Conservation (phyloP, 2,329 filamentous ascomycete species). For the Penicillium thymicola region DNA sequence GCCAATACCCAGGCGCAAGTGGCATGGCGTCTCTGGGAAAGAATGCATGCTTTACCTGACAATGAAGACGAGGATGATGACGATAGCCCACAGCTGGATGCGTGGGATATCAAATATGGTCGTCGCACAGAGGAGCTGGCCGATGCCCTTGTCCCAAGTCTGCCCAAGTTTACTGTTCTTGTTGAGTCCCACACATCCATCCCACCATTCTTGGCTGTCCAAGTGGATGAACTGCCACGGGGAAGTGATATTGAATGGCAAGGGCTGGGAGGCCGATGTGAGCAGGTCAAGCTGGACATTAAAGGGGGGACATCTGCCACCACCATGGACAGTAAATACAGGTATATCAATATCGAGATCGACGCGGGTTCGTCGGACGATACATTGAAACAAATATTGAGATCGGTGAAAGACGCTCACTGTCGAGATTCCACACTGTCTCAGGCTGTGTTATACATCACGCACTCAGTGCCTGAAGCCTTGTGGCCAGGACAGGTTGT, state of each 20-base stretch:
- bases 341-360: constrained; percentile 34
- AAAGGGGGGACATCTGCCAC: constrained; percentile 20
- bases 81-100: constrained; percentile 48
- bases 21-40: constrained; percentile 48
- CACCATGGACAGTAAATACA: constrained; percentile 22
- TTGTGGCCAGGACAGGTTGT: constrained; percentile 37
- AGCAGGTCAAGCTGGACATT: constrained; percentile 25
- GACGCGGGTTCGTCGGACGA: constrained; percentile 11
- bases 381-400: constrained; percentile 24
- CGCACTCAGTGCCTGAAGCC: constrained; percentile 21
- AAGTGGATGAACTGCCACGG: constrained; percentile 74
- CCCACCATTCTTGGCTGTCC: constrained; percentile 70
- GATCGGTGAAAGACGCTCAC: constrained; percentile 23
- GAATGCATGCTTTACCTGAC: constrained; percentile 29
- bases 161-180: constrained; percentile 31
- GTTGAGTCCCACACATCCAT: constrained; percentile 28
- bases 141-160: constrained; percentile 19
- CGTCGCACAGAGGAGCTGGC: constrained; percentile 48
- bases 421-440: constrained; percentile 9
- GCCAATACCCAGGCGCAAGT: constrained; percentile 35
- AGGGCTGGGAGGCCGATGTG: constrained; percentile 57
- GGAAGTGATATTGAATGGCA: constrained; percentile 80
- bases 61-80: constrained; percentile 40
- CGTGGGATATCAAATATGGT: constrained; percentile 55
- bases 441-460: constrained; percentile 39